A percentile compares a stretch with the other conserved stretches of the same genome.
Conservation (phyloP, 2,329 filamentous ascomycete genomes). For the Huntiella abstrusa region DNA sequence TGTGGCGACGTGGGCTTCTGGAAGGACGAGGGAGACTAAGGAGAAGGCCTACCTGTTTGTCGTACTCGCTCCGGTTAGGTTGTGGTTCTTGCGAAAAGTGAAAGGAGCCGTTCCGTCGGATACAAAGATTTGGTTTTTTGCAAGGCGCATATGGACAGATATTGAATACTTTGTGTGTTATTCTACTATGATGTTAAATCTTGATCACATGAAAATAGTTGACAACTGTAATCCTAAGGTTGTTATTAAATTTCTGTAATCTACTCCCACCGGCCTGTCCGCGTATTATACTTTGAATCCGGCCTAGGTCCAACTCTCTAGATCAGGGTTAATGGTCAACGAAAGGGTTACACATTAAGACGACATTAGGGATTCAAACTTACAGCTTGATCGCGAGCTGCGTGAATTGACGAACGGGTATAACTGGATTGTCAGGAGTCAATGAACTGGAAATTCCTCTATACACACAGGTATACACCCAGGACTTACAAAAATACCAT, state of each 20-base stretch:
- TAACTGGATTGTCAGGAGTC: slow-evolving; percentile 16
- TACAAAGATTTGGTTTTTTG: not conserved
- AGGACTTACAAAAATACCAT: slow-evolving; percentile 27
- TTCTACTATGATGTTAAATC: too few species aligned
- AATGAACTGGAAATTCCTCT: not conserved
- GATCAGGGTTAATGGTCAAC: slow-evolving; percentile 2
- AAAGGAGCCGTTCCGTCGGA: slow-evolving; percentile 4
- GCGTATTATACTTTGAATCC: slow-evolving; percentile 4
- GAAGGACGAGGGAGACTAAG: not conserved
- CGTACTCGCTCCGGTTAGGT: not conserved
- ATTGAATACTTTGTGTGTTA: not conserved
- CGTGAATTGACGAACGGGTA: slow-evolving; percentile 23
- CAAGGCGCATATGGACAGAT: not conserved
- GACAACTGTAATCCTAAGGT: too few species aligned
- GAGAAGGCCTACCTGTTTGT: not conserved
- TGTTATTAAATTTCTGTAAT: not conserved
- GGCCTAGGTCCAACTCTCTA: not conserved
- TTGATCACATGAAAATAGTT: too few species aligned
- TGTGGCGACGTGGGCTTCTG: too few species aligned
- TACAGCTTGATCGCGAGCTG: slow-evolving; percentile 20
- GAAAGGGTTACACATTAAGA: not conserved
- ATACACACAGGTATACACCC: too few species aligned
- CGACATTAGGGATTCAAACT: slow-evolving; percentile 6
- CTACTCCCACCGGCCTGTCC: slow-evolving; percentile 4
- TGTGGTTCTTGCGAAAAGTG: not conserved